phyloP scores from a whole-genome alignment of 108 stramenopile species.

The Cyclotella cryptica region DNA sequence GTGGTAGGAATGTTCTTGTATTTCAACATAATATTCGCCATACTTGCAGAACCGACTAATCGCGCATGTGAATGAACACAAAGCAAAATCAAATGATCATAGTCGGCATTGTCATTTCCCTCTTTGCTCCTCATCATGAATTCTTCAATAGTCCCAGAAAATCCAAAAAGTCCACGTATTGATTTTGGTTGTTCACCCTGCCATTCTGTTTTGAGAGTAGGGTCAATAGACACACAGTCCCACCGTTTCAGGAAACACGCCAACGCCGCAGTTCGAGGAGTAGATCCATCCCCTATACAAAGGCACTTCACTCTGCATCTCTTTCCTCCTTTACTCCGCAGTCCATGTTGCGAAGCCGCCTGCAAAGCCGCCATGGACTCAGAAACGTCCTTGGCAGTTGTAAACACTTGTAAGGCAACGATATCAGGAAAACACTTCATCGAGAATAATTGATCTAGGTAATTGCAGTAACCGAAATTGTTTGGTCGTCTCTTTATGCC shows the following conservation, averaged over 20 bases:
- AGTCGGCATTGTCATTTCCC: neutral
- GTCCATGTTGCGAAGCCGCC: constrained; percentile 45
- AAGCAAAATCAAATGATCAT: constrained; percentile 50
- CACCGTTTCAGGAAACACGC: constrained; percentile 52
- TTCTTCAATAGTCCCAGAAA: constrained; percentile 53
- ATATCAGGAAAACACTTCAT: constrained; percentile 61
- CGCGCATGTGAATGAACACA: constrained; percentile 69
- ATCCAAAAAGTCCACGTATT: constrained; percentile 47
- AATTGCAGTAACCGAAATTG: constrained; percentile 63
- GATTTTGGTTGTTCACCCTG: constrained; percentile 17
- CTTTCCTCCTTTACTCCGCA: neutral
- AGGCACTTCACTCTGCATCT: constrained; percentile 41
- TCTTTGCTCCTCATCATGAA: constrained; percentile 15
- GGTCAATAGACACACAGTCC: constrained; percentile 61
- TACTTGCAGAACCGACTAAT: constrained; percentile 27
- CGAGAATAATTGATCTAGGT: constrained; percentile 53
- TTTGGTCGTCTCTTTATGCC: constrained; percentile 53
- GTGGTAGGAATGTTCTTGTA: constrained; percentile 38
- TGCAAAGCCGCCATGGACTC: constrained; percentile 63
- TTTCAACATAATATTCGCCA: constrained; percentile 29
- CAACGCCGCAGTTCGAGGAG: constrained; percentile 55
- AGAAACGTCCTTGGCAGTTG: constrained; percentile 56
- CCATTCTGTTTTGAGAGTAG: constrained; percentile 55
- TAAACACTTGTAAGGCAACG: constrained; percentile 39
- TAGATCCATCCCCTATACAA: constrained; percentile 63